Evolutionary conservation across 106 monocot species (phyloP).

Genomic region (Apostasia ramifera): DNA sequence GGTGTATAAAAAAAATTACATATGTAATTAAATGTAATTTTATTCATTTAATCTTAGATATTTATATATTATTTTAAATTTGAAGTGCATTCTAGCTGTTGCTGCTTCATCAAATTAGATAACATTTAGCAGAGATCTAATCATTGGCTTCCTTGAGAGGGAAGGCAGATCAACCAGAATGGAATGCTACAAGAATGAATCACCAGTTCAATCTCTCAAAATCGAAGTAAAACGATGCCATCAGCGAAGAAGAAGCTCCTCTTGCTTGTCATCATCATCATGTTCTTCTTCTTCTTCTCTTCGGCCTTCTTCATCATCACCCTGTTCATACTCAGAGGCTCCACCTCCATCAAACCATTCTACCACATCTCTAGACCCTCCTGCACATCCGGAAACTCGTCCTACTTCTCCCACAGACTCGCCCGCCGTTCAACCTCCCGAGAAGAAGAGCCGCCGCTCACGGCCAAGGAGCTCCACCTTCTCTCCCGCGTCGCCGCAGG

Average conservation of each 20-base stretch:
- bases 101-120: no score
- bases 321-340: conserved; percentile 26
- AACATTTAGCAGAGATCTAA: no score
- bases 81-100: no score
- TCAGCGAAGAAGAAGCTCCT: conserved; percentile 22
- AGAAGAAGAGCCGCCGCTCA: conserved; percentile 18
- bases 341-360: conserved; percentile 4
- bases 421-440: neutral
- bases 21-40: no score
- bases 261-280: conserved; percentile 22
- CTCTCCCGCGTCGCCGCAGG: conserved; percentile 20
- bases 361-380: neutral
- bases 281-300: conserved; percentile 24
- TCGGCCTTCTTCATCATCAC: conserved; percentile 40
- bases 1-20: no score
- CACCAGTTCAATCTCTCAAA: no score
- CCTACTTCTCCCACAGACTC: neutral
- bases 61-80: no score
- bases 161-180: no score
- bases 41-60: no score
- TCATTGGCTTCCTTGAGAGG: no score
- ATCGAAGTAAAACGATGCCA: neutral
- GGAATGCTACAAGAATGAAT: no score
- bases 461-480: conserved; percentile 31
- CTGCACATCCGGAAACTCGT: neutral